phyloP scores from a whole-genome alignment of 1,284 basidiomycete species.

The Trametes polyzona region DNA sequence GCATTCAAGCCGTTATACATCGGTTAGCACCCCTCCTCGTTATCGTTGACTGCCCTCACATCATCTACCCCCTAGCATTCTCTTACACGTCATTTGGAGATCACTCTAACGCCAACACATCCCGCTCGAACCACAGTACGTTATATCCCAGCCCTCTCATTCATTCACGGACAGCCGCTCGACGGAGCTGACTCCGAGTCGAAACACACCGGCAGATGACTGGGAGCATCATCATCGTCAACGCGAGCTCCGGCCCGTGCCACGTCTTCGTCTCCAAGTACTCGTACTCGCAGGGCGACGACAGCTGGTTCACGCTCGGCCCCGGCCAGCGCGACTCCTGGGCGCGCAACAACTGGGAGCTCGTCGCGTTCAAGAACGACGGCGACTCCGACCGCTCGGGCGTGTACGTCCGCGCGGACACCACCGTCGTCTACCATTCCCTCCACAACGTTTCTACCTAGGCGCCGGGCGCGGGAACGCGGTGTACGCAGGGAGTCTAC shows the following conservation, averaged over 20 bases:
- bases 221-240: slow-evolving; percentile 4
- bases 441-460: background rate
- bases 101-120: too few relatives aligned
- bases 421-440: background rate
- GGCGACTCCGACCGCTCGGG: background rate
- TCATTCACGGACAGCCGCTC: too few relatives aligned
- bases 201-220: background rate
- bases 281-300: background rate
- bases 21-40: too few relatives aligned
- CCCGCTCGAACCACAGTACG: too few relatives aligned
- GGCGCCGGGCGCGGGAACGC: too few relatives aligned
- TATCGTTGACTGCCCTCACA: too few relatives aligned
- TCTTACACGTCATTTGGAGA: too few relatives aligned
- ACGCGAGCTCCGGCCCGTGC: background rate
- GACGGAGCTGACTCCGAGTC: too few relatives aligned
- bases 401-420: background rate
- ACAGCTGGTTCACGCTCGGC: slow-evolving; percentile 1
- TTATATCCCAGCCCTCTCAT: too few relatives aligned
- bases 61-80: too few relatives aligned
- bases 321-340: slow-evolving; percentile 1
- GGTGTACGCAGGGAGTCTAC: too few relatives aligned
- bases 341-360: slow-evolving; percentile 1
- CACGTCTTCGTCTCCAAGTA: slow-evolving; percentile 7
- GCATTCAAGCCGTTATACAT: too few relatives aligned
- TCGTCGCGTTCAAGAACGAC: slow-evolving; percentile 2